Evolutionary conservation across 495 filamentous ascomycete species (phyloP), one percentile per base, ranked within the genome.

Genomic region (Xylaria curta): DNA sequence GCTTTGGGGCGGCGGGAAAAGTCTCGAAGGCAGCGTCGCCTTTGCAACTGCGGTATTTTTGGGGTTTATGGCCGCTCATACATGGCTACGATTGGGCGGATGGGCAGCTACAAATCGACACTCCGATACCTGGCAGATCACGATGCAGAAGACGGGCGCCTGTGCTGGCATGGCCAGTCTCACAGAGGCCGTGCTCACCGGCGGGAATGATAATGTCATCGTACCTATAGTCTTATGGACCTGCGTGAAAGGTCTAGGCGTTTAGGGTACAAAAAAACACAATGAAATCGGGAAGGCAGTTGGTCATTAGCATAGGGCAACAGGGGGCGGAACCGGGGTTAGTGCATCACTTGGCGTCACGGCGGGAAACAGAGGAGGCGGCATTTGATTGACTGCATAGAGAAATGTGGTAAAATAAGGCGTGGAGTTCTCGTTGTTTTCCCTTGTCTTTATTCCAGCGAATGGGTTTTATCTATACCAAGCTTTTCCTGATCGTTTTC

Each of bases 141-240:
- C 76, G n/a, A 62, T 72, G 53, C 83, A 81, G 49, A 94, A 92
- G 79, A 87, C 90, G 59, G 81, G 85, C 24, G 76, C 90, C 56
- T 95, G 94, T 64, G 94, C 93, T 8, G 86, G 85, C 49, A 89
- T 94, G 68, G 93, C 95, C 40, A 97, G 94, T 80, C 87, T 97
- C 69, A 96, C 94, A 69, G 96, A 98, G 83, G 95, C 96, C 24
- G 94, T 98, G 69, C 83, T 98, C 68, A 98, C 97, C 58, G 97
- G 96, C 13, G 96, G 94, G 63, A 99, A 99, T 85, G 96, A 99
- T 84, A 99, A 99, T 85, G 95, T 99, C 33, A 88, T 98, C 67
- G 96, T 98, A 72, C 97, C 97, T n/a, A 88, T 98, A 51, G 91
- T 97, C 67, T 81, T 98, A 63, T 99, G 96, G 96, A 85, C 93